phyloP scores from a whole-genome alignment of 441 rosid species.

The Arabidopsis hybrid region DNA sequence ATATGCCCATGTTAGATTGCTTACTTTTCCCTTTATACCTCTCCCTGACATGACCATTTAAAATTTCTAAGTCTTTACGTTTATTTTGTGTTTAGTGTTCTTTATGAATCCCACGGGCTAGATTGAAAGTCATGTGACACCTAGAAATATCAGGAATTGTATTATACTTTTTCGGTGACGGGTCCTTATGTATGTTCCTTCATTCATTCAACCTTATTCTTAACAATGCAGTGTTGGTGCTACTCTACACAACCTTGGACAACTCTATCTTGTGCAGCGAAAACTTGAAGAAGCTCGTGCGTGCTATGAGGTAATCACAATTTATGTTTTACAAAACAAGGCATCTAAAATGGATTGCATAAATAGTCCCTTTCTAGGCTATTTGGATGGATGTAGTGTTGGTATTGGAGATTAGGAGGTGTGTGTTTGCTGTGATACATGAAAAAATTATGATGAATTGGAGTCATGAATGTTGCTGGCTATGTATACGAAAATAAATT shows the following conservation, averaged over 20 bases:
- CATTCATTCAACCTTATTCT: constrained; percentile 16
- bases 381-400: constrained; percentile 1
- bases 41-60: constrained; percentile 13
- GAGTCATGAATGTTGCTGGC: neutral
- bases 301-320: constrained; percentile 74
- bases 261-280: constrained; percentile 73
- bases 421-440: neutral
- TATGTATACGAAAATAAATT: neutral
- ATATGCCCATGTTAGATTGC: constrained; percentile 4
- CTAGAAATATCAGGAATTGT: constrained; percentile 15
- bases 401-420: neutral
- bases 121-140: constrained; percentile 3
- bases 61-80: neutral
- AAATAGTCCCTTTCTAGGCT: neutral
- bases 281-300: constrained; percentile 72
- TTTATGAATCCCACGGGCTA: constrained; percentile 4
- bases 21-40: neutral
- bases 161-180: neutral
- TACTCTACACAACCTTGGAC: constrained; percentile 93
- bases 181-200: neutral
- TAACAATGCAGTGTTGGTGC: constrained; percentile 72
- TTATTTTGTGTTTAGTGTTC: neutral
- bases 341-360: constrained; percentile 8
- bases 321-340: constrained; percentile 2
- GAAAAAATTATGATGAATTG: neutral